A percentile compares a stretch with the other conserved stretches of the same genome.
Conservation (phyloP, 2,329 filamentous ascomycete genomes). For the Alternaria sp. region DNA sequence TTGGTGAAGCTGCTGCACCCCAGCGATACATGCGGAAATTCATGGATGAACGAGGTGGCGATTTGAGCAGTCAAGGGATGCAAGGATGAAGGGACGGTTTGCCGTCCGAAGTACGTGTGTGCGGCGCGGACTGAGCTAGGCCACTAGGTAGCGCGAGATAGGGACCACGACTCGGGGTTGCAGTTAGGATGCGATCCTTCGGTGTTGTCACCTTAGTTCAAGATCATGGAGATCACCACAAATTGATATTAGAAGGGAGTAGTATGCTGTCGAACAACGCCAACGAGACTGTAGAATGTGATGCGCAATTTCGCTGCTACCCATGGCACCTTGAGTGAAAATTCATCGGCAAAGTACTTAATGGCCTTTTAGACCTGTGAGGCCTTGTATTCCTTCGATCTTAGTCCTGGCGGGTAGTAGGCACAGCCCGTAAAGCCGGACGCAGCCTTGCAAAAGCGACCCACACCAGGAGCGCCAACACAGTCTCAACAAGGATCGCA, state of each 20-base stretch:
- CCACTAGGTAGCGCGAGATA: not conserved
- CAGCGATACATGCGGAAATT: not conserved
- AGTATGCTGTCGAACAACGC: not conserved
- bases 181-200: not conserved
- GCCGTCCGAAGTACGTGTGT: not conserved
- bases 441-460: slow-evolving; percentile 26
- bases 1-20: not conserved
- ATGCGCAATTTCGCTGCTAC: too few relatives aligned
- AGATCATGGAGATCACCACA: accelerated
- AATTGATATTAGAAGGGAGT: too few relatives aligned
- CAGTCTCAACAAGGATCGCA: slow-evolving; percentile 36
- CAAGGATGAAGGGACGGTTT: not conserved
- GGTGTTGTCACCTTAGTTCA: accelerated
- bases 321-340: not conserved
- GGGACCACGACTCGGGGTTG: not conserved
- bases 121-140: not conserved
- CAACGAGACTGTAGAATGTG: not conserved
- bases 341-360: accelerated
- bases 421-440: not conserved
- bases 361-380: not conserved
- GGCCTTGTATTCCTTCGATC: not conserved
- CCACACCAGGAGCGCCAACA: slow-evolving; percentile 38
- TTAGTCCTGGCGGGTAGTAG: slow-evolving; percentile 3
- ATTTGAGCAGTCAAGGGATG: not conserved
- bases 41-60: not conserved